Percentiles rank a stretch among this genome's conserved stretches.
Conservation (phyloP, 2,329 filamentous ascomycete species). For the Colletotrichum graminicola region DNA sequence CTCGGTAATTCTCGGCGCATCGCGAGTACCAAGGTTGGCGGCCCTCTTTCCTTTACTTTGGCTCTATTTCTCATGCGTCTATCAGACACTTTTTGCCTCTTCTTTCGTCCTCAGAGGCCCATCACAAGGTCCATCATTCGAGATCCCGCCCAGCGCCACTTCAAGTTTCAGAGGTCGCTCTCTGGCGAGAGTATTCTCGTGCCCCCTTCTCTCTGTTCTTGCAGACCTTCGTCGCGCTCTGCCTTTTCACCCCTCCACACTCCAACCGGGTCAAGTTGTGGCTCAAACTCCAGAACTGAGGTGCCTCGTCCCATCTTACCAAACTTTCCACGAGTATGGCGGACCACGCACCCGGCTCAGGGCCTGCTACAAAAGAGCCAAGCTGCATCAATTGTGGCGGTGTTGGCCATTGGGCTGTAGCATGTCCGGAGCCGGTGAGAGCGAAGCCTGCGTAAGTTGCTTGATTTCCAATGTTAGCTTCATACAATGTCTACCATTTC, state of each 20-base stretch:
- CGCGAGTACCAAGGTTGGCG: slow-evolving; percentile 24
- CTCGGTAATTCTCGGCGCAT: neutral
- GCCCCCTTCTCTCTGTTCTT: neutral
- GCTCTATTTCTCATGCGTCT: slow-evolving; percentile 13
- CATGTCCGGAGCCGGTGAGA: slow-evolving; percentile 39
- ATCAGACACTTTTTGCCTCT: neutral
- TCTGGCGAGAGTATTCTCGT: neutral
- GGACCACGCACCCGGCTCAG: slow-evolving; percentile 35
- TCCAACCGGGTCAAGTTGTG: neutral
- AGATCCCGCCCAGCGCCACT: neutral
- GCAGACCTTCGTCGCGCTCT: neutral
- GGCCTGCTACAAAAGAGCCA: slow-evolving; percentile 36
- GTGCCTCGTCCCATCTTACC: neutral
- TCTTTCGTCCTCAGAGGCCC: neutral
- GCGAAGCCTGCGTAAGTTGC: slow-evolving; percentile 39
- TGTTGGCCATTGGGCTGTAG: slow-evolving; percentile 40
- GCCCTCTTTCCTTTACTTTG: neutral
- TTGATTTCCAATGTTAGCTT: neutral
- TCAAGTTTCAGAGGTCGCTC: neutral
- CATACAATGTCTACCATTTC: neutral
- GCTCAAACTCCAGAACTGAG: neutral
- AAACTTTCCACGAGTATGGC: slow-evolving; percentile 17
- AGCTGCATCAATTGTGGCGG: slow-evolving; percentile 42
- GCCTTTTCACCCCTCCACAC: neutral
- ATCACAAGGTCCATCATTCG: neutral